These are phyloP conservation scores for Aspergillus jensenii DNA, from an alignment of 2,329 filamentous ascomycete genomes.

Conservation along the genomic window DNA sequence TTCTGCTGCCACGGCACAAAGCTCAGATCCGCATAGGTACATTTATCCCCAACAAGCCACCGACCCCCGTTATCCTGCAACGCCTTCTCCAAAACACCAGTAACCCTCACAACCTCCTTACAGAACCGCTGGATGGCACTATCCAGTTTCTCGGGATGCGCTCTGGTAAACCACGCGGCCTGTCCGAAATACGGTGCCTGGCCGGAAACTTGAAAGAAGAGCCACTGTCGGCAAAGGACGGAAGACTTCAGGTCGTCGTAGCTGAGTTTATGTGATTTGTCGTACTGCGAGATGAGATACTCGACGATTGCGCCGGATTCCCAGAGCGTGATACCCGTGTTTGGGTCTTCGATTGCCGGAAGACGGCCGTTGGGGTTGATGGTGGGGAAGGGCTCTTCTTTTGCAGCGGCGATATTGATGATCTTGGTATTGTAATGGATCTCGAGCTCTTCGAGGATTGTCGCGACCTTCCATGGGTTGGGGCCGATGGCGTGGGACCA, in stretches of 20 bases:
- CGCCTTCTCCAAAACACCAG: neutral
- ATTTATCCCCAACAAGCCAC: slow-evolving; percentile 1
- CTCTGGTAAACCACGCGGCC: slow-evolving; percentile 42
- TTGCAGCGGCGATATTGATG: slow-evolving; percentile 24
- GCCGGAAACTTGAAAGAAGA: slow-evolving; percentile 47
- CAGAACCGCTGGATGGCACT: slow-evolving; percentile 47
- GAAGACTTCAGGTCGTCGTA: too few relatives aligned
- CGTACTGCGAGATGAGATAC: slow-evolving; percentile 45
- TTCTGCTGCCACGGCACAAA: slow-evolving; percentile 1
- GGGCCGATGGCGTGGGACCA: slow-evolving; percentile 14
- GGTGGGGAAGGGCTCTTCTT: slow-evolving; percentile 17
- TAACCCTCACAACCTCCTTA: slow-evolving; percentile 36
- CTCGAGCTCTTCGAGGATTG: slow-evolving; percentile 27
- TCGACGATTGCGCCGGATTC: slow-evolving; percentile 45
- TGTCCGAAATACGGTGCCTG: slow-evolving; percentile 54
- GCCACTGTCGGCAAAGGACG: slow-evolving; percentile 39
- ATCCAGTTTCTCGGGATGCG: slow-evolving; percentile 43
- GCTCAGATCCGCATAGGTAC: neutral
- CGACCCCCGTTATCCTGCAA: neutral
- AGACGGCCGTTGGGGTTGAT: slow-evolving; percentile 31
- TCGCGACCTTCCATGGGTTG: slow-evolving; percentile 29
- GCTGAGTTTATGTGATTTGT: slow-evolving; percentile 46
- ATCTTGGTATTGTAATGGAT: slow-evolving; percentile 24
- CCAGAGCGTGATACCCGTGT: slow-evolving; percentile 38
- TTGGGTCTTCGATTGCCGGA: slow-evolving; percentile 31